A percentile compares a stretch with the other conserved stretches of the same genome.
Conservation (phyloP, 176 grass and related monocot genomes). For the Rhipidocladum racemiflorum region DNA sequence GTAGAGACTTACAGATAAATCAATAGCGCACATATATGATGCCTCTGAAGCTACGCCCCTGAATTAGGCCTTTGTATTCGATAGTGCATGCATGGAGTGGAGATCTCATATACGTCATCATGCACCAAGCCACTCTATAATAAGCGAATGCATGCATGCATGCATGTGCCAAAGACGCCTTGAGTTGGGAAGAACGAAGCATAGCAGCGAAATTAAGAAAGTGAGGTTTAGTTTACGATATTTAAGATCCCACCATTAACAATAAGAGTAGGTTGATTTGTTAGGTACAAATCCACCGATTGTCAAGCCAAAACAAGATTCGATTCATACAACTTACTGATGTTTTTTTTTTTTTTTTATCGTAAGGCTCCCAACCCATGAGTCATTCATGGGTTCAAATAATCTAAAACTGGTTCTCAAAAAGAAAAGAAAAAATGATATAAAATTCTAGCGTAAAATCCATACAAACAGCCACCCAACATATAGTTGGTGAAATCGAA, state of each 20-base stretch:
- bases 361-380: neutral
- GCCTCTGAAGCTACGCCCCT: neutral
- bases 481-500: neutral
- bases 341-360: too few relatives aligned
- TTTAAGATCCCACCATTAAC: neutral
- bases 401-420: neutral
- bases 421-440: neutral
- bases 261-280: conserved; percentile 7
- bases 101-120: neutral
- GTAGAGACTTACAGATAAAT: neutral
- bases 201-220: neutral
- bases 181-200: neutral
- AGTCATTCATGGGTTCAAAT: neutral
- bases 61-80: neutral
- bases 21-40: neutral
- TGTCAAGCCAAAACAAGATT: conserved; percentile 29
- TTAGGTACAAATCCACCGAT: conserved; percentile 11
- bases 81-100: neutral
- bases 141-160: neutral
- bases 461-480: neutral
- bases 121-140: neutral
- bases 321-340: neutral
- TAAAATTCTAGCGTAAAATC: neutral
- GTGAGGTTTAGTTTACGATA: neutral
- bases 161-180: neutral